Evolutionary conservation across 2,329 filamentous ascomycete species (phyloP), one percentile per base, ranked within the genome.

Genomic region (Myriosclerotinia curreyana): DNA sequence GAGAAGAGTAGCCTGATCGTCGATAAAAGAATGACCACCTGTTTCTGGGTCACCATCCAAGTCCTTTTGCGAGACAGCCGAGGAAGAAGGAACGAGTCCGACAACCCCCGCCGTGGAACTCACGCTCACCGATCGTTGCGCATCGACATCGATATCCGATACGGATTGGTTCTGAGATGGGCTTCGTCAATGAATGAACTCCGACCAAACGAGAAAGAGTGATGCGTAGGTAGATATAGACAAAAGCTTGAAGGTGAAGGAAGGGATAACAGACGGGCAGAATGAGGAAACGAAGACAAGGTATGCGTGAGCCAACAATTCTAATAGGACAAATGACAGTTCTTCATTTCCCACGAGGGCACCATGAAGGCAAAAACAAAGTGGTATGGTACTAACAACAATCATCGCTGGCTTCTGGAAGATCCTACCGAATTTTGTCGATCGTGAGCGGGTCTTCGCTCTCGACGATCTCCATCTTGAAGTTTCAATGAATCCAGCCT

Each of bases 401-500:
- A 72, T 75, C 70, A 75, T 72, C 74, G 74, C 71, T 75, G 73
- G 69, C 73, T 75, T 72, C 72, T 73, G 70, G 73, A 74, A 67
- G 73, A 74, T 65, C 83, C 80, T 73, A 81, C 80, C 68, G 85
- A 86, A 71, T 78, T 81, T 75, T 87, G 83, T 69, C 84, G 82
- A 74, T 88, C 86, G 71, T 86, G 84, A 64, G 79, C 75, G 36
- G 81, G 79, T 67, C 82, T 82, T 68, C 80, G 77, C 64, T 80
- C 80, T 71, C 77, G 79, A 70, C 84, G 82, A 70, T 91, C 88
- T 71, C 83, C 90, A 76, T 98, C 94, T 75, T 96, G 90, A 73
- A 98, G 81, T 76, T 95, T 92, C 71, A 98, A 82, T 60, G 92
- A 93, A 77, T 97, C 92, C 70, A 98, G 83, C 71, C 92, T 85